Percentiles rank a stretch among this genome's conserved stretches.
Evolutionary conservation across 1,284 basidiomycete genomes (phyloP).

Genomic region (Takashimella tepidaria): DNA sequence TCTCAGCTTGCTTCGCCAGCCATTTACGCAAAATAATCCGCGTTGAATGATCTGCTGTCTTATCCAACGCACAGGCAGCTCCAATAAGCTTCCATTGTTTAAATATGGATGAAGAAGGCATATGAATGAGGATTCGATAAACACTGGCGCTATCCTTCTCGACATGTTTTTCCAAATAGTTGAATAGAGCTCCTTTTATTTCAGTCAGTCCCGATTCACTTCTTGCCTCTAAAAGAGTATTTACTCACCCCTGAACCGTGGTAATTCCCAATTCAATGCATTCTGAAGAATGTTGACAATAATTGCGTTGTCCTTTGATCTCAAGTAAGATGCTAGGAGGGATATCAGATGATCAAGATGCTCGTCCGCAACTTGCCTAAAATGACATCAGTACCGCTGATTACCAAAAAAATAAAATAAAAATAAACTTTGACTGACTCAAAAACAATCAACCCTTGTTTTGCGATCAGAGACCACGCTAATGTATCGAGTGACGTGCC

Average conservation of each 20-base stretch:
- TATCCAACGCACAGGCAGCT: not conserved
- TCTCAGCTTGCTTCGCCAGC: conserved; percentile 2
- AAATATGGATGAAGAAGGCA: not conserved
- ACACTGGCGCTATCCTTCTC: too few relatives aligned
- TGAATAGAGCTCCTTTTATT: not conserved
- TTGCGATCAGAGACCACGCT: conserved; percentile 20
- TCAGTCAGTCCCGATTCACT: conserved; percentile 7
- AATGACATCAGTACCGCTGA: too few relatives aligned
- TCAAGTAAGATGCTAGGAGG: too few relatives aligned
- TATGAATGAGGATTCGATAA: not conserved
- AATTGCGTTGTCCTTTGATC: not conserved
- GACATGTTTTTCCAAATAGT: not conserved
- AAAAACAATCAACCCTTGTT: conserved; percentile 19
- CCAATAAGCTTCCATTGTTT: too few relatives aligned
- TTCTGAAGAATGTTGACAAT: not conserved
- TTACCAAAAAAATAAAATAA: too few relatives aligned
- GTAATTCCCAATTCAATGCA: conserved; percentile 18
- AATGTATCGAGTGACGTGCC: conserved; percentile 13
- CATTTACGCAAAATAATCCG: conserved; percentile 4
- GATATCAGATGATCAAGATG: too few relatives aligned
- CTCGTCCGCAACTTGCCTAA: too few relatives aligned
- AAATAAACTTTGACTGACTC: too few relatives aligned
- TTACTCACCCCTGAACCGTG: conserved; percentile 11
- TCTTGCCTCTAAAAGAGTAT: conserved; percentile 2
- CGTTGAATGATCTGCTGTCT: not conserved